These are phyloP conservation scores for Parafenestella ontariensis DNA, from an alignment of 2,329 filamentous ascomycete species.

Conservation along the genomic window DNA sequence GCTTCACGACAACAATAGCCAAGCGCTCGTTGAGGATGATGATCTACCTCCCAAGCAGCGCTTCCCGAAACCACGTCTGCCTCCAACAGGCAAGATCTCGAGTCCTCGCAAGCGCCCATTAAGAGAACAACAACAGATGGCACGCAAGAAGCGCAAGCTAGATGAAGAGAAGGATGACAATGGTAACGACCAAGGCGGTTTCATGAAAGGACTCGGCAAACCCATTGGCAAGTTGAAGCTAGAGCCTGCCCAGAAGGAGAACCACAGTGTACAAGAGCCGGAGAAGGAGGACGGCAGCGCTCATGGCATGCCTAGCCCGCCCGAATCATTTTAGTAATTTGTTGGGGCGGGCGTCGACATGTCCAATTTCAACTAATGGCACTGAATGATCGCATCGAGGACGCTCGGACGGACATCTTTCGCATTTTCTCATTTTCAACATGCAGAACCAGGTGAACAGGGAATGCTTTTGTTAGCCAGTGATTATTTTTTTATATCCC, in stretches of 20 bases:
- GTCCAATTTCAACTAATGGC: neutral
- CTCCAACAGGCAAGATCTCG: slow-evolving; percentile 85
- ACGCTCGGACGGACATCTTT: neutral
- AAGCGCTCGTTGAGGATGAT: slow-evolving; percentile 90
- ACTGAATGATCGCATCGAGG: neutral
- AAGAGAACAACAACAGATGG: slow-evolving; percentile 80
- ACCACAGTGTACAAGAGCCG: slow-evolving; percentile 65
- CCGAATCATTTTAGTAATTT: slow-evolving; percentile 67
- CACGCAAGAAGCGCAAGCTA: slow-evolving; percentile 85
- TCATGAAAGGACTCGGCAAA: slow-evolving; percentile 57
- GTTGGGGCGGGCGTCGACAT: neutral
- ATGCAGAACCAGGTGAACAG: neutral
- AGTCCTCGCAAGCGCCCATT: slow-evolving; percentile 83
- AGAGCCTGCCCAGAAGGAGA: slow-evolving; percentile 64
- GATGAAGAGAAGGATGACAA: slow-evolving; percentile 54
- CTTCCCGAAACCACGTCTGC: slow-evolving; percentile 64
- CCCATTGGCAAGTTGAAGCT: slow-evolving; percentile 60
- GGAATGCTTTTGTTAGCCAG: slow-evolving; percentile 6
- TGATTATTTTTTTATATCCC: slow-evolving; percentile 17
- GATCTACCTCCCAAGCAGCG: slow-evolving; percentile 93
- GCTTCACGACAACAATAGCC: slow-evolving; percentile 80
- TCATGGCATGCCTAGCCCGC: slow-evolving; percentile 80
- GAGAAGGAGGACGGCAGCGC: slow-evolving; percentile 72
- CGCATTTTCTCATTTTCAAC: slow-evolving; percentile 6
- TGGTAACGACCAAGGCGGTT: slow-evolving; percentile 33